These are phyloP conservation scores for Pythium phragmiticola DNA, from an alignment of 352 stramenopile genomes.

Conservation along the genomic window DNA sequence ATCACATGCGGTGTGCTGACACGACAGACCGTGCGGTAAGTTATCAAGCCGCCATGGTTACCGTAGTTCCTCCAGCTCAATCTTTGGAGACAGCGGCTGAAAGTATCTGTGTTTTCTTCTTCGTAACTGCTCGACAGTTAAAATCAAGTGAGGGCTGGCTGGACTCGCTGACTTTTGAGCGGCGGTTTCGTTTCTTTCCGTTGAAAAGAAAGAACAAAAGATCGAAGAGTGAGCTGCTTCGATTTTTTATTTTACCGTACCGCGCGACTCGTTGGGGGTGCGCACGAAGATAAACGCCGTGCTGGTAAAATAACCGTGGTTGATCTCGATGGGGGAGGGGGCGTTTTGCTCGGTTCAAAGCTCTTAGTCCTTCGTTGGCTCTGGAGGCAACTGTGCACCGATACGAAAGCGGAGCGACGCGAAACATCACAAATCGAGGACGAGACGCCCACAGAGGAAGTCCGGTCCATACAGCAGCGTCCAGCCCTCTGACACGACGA, in stretches of 20 bases:
- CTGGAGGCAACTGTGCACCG: too few species aligned
- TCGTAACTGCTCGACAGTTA: conserved; percentile 10
- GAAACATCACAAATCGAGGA: too few species aligned
- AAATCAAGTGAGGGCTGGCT: too few species aligned
- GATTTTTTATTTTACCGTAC: conserved; percentile 9
- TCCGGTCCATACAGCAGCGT: too few species aligned
- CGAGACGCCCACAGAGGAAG: too few species aligned
- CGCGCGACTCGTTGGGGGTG: not conserved
- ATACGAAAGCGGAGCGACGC: too few species aligned
- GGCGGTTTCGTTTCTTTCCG: conserved; percentile 20
- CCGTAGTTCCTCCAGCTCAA: not conserved
- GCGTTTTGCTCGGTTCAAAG: not conserved
- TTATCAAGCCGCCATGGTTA: not conserved
- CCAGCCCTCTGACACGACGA: too few species aligned
- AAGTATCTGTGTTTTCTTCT: conserved; percentile 21
- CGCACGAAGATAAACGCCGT: conserved; percentile 2
- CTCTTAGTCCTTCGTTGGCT: too few species aligned
- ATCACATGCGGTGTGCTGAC: too few species aligned
- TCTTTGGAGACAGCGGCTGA: not conserved
- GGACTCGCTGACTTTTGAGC: conserved; percentile 12
- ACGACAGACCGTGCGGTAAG: too few species aligned
- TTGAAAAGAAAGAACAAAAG: conserved; percentile 31
- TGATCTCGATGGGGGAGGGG: conserved; percentile 6
- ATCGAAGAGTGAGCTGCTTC: not conserved
- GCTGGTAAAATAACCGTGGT: not conserved